Conservation (phyloP, 1,284 basidiomycete species). For the Leccinum subrobustum region DNA sequence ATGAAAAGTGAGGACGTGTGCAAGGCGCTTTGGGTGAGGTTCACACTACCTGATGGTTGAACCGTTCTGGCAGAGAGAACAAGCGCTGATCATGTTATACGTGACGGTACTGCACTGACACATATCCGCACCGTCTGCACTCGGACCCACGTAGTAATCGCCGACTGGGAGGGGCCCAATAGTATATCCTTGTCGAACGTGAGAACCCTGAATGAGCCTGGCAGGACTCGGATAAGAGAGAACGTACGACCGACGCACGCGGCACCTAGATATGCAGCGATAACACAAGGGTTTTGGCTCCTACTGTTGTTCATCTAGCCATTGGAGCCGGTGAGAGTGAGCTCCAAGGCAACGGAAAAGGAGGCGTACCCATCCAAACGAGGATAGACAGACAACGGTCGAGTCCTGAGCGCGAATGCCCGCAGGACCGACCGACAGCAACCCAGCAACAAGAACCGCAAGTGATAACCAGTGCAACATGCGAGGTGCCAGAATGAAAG, state of each 20-base stretch:
- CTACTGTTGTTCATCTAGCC: conserved; percentile 35
- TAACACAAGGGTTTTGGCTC: conserved; percentile 34
- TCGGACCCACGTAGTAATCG: conserved; percentile 26
- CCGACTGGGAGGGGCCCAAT: conserved; percentile 14
- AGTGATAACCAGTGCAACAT: conserved; percentile 14
- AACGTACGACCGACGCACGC: conserved; percentile 34
- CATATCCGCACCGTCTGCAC: conserved; percentile 6
- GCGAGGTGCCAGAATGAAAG: conserved; percentile 11
- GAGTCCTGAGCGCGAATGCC: conserved; percentile 22
- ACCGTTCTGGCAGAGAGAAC: conserved; percentile 33
- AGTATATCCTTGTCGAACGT: conserved; percentile 20
- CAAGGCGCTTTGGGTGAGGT: neutral
- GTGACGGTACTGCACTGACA: conserved; percentile 37
- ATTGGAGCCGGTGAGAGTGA: neutral
- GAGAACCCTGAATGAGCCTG: conserved; percentile 2
- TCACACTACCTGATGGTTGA: conserved; percentile 18
- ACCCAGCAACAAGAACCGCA: conserved; percentile 14
- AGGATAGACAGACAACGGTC: conserved; percentile 16
- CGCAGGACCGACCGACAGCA: conserved; percentile 17
- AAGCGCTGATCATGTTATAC: conserved; percentile 35
- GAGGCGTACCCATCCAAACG: conserved; percentile 28
- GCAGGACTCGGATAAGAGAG: neutral
- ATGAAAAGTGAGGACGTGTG: neutral
- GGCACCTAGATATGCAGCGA: conserved; percentile 34
- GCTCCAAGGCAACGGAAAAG: neutral